Evolutionary conservation across 192 early-diverging fungal genomes (phyloP), one percentile per base, ranked within the genome.

Genomic region (Kickxella alabastrina): DNA sequence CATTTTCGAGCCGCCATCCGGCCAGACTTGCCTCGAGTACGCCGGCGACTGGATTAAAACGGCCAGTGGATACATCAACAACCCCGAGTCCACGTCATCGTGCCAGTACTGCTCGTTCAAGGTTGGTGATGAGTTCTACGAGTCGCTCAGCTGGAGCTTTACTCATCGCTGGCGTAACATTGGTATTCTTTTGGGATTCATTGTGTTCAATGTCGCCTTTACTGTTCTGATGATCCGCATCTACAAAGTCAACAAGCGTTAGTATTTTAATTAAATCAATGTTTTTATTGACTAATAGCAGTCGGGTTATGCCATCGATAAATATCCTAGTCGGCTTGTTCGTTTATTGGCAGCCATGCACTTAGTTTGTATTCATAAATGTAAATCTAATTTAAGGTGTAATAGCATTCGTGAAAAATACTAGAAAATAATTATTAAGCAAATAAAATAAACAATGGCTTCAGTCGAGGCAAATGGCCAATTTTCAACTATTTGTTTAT

Each of bases 131-230:
- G 59, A 74, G 56, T 74, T 50, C 19, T 74, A 53, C 23, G 34
- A 27, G 0, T 38, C 37, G 10, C 64, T 84, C 6, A 78, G 64
- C 32, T 82, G 81, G 80, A 62, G 51, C 50, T 83, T 74, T 46
- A 63, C 43, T 22, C 62, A 84, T 39, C 75, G 83, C 37, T 87
- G 79, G 75, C 60, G 83, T 31, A 82, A 87, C 43, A 78, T 83
- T 41, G 82, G 79, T 24, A 82, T 87, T 52, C 26, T 87, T n/a
- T 52, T 75, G 41, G 77, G 61, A 2, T 87, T 77, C 50, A 55
- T 62, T 12, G 54, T 76, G 9, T 83, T 85, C 57, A 85, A 87
- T 39, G 37, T 75, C 18, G 29, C 26, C 12, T 57, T 82, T 15
- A 61, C 60, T 12, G 31, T 62, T 28, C 23, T 53, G 5, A 67